phyloP scores from a whole-genome alignment of 2,329 filamentous ascomycete species.

The Metarhizium anisopliae region DNA sequence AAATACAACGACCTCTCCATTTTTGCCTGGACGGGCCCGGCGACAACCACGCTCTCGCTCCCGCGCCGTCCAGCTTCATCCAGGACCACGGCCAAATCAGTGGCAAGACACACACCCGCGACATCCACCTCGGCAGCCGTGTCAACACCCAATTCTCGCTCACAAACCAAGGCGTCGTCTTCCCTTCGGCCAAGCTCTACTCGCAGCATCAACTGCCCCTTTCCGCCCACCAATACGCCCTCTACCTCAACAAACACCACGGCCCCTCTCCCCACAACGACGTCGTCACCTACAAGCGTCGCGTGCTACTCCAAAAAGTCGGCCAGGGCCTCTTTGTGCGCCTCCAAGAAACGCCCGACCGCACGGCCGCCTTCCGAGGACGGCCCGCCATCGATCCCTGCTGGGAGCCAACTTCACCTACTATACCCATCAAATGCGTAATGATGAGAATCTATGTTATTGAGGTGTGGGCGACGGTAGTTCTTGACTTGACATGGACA shows the following conservation, averaged over 20 bases:
- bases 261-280: no score
- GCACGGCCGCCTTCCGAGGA: no score
- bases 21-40: conserved; percentile 12
- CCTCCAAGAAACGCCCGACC: no score
- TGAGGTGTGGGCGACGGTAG: neutral
- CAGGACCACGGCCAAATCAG: neutral
- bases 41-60: neutral
- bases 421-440: neutral
- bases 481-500: neutral
- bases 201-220: neutral
- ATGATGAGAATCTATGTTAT: neutral
- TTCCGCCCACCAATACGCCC: no score
- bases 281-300: no score
- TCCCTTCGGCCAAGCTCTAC: neutral
- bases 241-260: no score
- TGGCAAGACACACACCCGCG: neutral
- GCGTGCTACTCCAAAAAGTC: no score
- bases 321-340: no score
- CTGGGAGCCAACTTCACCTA: neutral
- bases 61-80: neutral
- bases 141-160: neutral
- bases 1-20: conserved; percentile 12
- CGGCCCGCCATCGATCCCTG: no score
- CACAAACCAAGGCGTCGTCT: conserved; percentile 2
- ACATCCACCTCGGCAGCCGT: neutral